Evolutionary conservation across 2,329 filamentous ascomycete species (phyloP), one percentile per base, ranked within the genome.

Genomic region (Pseudodiploospora longispora): DNA sequence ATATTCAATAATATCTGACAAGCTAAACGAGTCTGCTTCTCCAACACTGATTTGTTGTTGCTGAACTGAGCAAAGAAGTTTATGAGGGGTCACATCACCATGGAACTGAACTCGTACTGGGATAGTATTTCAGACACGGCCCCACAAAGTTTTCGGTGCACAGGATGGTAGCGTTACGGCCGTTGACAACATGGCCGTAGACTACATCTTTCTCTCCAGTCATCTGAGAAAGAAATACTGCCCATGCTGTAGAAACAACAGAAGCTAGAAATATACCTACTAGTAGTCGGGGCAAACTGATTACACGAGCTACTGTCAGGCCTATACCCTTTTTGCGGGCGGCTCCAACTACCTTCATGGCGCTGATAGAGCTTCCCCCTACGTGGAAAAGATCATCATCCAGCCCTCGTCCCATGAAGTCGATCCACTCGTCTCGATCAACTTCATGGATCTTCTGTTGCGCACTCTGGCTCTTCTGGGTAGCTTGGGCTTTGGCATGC

Each of bases 291-390:
- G 32, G 32, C 12, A 34, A 9, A 12, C 12, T 34, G 32, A 34
- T 9, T 9, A 34, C 32, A 34, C 12, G 9, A 12, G 32, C 32
- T 12, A 34, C 32, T 9, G 32, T 12, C 12, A 34, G 8, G 8
- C 12, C 9, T 9, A 34, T 9, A 12, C 12, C 12, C 8, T 9
- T 9, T 12, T 34, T 34, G 32, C 3, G 32, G 12, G 32, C 32
- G 9, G 8, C 12, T 9, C 9, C 32, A 9, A 34, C 32, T 9
- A 34, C 32, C 32, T 34, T 34, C 32, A 55, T 53, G 27, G 52
- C 51, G 8, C 41, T 44, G 10, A 55, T 55, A 6, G 52, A 54
- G 33, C 51, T 50, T 6, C 52, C 52, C 7, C 52, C 52, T 9
- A 54, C 37, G 27, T 40, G 38, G n/a, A 54, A 30, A 34, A 53